Base-by-base conservation (phyloP, 495 filamentous ascomycete genomes). In the Friedmanniomyces endolithicus region DNA sequence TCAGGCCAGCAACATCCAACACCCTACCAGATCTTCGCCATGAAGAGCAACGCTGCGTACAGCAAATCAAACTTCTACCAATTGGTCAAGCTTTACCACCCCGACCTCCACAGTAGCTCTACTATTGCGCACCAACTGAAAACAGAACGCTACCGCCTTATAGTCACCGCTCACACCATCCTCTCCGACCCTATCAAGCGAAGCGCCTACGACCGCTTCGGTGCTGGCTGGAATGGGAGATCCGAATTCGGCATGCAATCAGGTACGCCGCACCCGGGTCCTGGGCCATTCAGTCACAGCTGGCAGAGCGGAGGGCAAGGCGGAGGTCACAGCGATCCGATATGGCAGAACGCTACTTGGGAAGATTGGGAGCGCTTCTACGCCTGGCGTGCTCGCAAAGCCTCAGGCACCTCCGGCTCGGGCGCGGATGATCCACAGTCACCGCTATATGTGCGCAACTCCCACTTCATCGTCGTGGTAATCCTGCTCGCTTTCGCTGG, bases 321-420 rank as follows among this genome's bases (percentile, higher is more conserved):
- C 33, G 37, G 33, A 11, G 33, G 43, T 19, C 47, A 51, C 16
- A 59, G 65, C 27, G 64, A 70, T 50, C 74, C 78, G 19, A 81
- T 90, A 22, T 81, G 79, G 63, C 72, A 74, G 55, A 96, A 96
- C 64, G 94, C 88, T 12, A 98, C 90, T 0, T 98, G 92, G 92
- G 92, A 98, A 64, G 94, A 98, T 65, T 98, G 94, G 92, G 90
- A 98, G 70, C 76, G 75, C 39, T 98, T 86, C 85, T 79, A 87
- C 61, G 39, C 65, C 25, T 54, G 54, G 16, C 46, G 52, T 7
- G 53, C 48, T 19, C 53, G 41, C n/a, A n/a, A 52, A 31, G 22
- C 49, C 19, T 7, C 29, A 9, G 59, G 49, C 20, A 20, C 16
- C 22, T 24, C 37, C 1, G 51, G 2, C 9, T n/a, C n/a, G n/a